Percentiles rank a stretch among this genome's conserved stretches.
Evolutionary conservation across 257 asterid species (phyloP).

Genomic region (Cordia subcordata): DNA sequence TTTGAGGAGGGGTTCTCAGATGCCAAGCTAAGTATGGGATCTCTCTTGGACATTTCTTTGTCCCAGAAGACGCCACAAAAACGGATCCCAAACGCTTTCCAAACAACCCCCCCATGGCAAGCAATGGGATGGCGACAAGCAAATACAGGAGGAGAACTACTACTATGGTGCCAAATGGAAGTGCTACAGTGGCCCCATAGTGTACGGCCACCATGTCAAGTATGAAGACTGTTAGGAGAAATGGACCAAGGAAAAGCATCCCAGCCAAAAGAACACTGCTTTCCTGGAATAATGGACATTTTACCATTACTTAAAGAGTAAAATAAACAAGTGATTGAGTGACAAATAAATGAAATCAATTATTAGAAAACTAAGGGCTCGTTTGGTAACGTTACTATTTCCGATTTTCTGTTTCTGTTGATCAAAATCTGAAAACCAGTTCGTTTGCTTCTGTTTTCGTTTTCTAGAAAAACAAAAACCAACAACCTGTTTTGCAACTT

Average conservation of each 20-base stretch:
- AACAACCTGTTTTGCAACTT: no score
- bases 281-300: conserved; percentile 36
- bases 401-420: no score
- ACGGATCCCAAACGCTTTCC: conserved; percentile 50
- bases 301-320: conserved; percentile 4
- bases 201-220: conserved; percentile 52
- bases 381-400: no score
- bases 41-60: conserved; percentile 53
- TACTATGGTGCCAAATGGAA: conserved; percentile 62
- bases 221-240: conserved; percentile 33
- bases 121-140: conserved; percentile 62
- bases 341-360: background rate
- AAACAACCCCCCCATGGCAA: conserved; percentile 49
- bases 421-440: no score
- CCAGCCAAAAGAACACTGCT: conserved; percentile 46
- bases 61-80: conserved; percentile 38
- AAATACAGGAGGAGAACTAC: conserved; percentile 38
- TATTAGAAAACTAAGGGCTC: conserved; percentile 3
- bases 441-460: no score
- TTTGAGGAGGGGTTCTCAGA: conserved; percentile 57
- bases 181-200: conserved; percentile 53
- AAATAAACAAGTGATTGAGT: background rate
- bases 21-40: conserved; percentile 56
- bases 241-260: conserved; percentile 51
- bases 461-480: no score